phyloP scores from a whole-genome alignment of 345 rosid genomes.

The Salix udensis region DNA sequence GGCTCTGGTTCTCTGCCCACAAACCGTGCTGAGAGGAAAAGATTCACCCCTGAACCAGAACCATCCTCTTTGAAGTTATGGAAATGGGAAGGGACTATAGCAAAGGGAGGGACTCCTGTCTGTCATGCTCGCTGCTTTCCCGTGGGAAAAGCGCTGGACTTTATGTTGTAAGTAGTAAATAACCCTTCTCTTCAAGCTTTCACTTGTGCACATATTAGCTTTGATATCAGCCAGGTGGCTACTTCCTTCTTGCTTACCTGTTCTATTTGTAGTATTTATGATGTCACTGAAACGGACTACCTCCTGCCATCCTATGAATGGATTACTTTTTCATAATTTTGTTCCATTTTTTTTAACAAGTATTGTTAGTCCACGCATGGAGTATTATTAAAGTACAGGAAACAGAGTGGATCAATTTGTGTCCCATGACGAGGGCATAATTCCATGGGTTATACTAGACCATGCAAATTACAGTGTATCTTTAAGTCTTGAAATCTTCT shows the following conservation, averaged over 20 bases:
- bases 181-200: slow-evolving; percentile 3
- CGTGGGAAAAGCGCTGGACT: slow-evolving; percentile 79
- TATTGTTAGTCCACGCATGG: neutral
- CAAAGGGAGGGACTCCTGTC: slow-evolving; percentile 88
- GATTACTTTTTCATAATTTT: neutral
- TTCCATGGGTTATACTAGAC: no score
- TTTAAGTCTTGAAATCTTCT: neutral
- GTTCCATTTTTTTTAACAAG: neutral
- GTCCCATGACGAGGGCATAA: neutral
- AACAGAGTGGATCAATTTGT: neutral
- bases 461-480: neutral
- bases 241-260: neutral
- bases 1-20: slow-evolving; percentile 43
- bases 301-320: neutral
- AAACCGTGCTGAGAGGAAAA: slow-evolving; percentile 50
- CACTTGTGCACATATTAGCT: neutral
- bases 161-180: slow-evolving; percentile 63
- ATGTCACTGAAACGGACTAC: neutral
- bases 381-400: neutral
- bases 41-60: slow-evolving; percentile 50
- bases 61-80: slow-evolving; percentile 62
- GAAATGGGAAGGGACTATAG: slow-evolving; percentile 99
- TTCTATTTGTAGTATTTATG: neutral
- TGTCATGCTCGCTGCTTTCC: slow-evolving; percentile 93
- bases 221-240: neutral